These are phyloP conservation scores for Hamamelis virginiana DNA, from an alignment of 164 flowering plant genomes.

Conservation along the genomic window DNA sequence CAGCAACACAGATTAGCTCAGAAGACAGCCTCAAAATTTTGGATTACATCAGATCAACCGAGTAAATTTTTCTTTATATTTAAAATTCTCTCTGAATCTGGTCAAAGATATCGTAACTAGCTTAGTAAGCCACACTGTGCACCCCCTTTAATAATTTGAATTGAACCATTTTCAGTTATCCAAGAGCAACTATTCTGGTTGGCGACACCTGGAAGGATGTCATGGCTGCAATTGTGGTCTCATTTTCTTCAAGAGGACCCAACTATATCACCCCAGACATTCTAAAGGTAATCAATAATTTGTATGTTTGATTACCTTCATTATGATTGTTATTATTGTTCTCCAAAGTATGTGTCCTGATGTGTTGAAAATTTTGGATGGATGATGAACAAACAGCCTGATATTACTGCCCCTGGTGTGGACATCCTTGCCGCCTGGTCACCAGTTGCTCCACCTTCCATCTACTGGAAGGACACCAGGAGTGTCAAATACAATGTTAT, in stretches of 20 bases:
- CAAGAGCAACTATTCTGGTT: slow-evolving; percentile 31
- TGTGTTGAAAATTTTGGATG: slow-evolving; percentile 2
- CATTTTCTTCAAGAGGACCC: slow-evolving; percentile 45
- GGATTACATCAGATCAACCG: slow-evolving; percentile 33
- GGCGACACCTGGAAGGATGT: slow-evolving; percentile 25
- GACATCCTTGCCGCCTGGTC: slow-evolving; percentile 45
- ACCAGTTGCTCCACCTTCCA: slow-evolving; percentile 26
- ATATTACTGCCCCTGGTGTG: slow-evolving; percentile 42
- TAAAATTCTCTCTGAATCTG: not conserved
- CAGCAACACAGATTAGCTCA: slow-evolving; percentile 30
- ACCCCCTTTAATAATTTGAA: not conserved
- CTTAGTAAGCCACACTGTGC: no score
- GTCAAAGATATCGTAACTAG: not conserved
- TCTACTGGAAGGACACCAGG: slow-evolving; percentile 17
- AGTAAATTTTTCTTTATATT: slow-evolving; percentile 18
- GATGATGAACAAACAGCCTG: slow-evolving; percentile 33
- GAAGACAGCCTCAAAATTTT: slow-evolving; percentile 29
- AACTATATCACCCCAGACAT: slow-evolving; percentile 33
- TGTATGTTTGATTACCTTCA: not conserved
- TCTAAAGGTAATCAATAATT: slow-evolving; percentile 30
- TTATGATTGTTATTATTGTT: not conserved
- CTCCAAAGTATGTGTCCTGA: not conserved
- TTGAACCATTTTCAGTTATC: slow-evolving; percentile 23
- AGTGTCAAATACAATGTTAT: slow-evolving; percentile 32
- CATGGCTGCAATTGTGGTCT: slow-evolving; percentile 30